Percentiles rank a stretch among this genome's conserved stretches.
Conservation (phyloP, 176 grass and related monocot genomes). For the Oryza officinalis region DNA sequence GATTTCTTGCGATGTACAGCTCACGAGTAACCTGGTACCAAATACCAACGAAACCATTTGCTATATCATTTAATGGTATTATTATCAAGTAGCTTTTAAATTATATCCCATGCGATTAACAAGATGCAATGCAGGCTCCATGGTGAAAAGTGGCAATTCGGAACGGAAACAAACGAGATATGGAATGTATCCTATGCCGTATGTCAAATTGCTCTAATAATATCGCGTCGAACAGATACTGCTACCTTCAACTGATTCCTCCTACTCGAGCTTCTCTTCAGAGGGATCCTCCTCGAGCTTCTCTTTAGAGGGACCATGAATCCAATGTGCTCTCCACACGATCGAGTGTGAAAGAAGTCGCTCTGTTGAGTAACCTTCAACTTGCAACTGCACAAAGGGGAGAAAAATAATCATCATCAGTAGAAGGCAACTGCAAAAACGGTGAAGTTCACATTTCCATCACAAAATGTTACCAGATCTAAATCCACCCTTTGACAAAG, state of each 20-base stretch:
- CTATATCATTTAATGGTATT: neutral
- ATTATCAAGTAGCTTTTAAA: neutral
- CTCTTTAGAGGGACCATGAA: constrained; percentile 36
- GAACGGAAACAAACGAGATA: neutral
- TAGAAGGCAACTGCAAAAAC: neutral
- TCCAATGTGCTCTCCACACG: constrained; percentile 84
- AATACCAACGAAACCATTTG: neutral
- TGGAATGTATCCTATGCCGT: neutral
- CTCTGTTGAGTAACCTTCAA: constrained; percentile 63
- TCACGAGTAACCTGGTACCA: neutral
- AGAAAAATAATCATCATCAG: neutral
- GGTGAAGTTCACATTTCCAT: neutral
- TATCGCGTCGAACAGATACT: neutral
- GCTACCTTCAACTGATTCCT: neutral
- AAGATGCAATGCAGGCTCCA: neutral
- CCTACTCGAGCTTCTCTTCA: constrained; percentile 63
- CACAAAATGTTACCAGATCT: neutral
- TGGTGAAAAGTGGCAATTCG: neutral
- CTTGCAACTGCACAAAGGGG: constrained; percentile 47
- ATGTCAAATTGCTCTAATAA: neutral
- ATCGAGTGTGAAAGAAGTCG: constrained; percentile 80
- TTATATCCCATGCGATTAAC: neutral
- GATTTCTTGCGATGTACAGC: neutral
- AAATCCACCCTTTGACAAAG: too few species aligned
- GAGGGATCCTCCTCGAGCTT: constrained; percentile 51